These are phyloP conservation scores for Lycium barbarum DNA, from an alignment of 257 asterid genomes.

Conservation along the genomic window DNA sequence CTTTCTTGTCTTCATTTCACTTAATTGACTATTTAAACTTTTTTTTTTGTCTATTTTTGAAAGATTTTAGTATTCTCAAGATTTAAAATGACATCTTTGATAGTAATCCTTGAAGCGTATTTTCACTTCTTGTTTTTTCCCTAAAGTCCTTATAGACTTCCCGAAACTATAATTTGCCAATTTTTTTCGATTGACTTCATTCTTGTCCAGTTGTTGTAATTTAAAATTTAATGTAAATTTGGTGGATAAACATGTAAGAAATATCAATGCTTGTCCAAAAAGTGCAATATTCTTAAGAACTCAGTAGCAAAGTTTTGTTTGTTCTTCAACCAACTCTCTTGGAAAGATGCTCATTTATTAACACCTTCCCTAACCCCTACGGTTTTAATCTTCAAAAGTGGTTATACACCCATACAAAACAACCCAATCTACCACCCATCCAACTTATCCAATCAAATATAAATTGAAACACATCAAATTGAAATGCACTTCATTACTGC, in stretches of 20 bases:
- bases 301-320: background rate
- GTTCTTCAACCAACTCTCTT: background rate
- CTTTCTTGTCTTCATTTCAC: background rate
- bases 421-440: constrained; percentile 35
- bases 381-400: constrained; percentile 36
- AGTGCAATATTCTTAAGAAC: background rate
- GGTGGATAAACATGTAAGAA: background rate
- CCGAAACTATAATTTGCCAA: background rate
- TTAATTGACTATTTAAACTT: background rate
- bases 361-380: constrained; percentile 38
- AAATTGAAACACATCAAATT: no score
- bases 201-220: background rate
- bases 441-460: no score
- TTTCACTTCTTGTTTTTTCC: background rate
- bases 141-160: background rate
- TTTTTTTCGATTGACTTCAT: background rate
- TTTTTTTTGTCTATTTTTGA: background rate
- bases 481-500: no score
- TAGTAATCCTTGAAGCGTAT: background rate
- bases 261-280: background rate
- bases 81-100: background rate
- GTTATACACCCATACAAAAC: constrained; percentile 36
- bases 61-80: background rate
- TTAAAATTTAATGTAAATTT: background rate
- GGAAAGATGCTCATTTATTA: background rate